phyloP scores from a whole-genome alignment of 2,329 filamentous ascomycete species.

The Fusarium cyanostomum region DNA sequence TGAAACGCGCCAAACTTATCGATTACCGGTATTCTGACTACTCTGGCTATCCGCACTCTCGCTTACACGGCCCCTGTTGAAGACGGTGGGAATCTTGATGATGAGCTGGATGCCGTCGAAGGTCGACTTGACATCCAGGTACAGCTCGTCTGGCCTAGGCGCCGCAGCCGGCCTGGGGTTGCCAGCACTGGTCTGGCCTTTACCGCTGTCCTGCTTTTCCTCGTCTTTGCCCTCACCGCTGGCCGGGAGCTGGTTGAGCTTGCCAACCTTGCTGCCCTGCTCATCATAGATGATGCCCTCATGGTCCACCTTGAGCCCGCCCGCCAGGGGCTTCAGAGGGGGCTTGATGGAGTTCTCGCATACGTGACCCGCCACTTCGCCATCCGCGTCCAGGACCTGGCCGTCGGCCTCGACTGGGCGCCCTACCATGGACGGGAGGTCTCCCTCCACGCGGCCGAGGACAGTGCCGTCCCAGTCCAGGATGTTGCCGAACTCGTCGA shows the following conservation, averaged over 20 bases:
- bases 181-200: not conserved
- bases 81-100: constrained; percentile 66
- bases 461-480: constrained; percentile 60
- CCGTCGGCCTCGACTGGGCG: constrained; percentile 56
- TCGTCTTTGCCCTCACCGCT: constrained; percentile 3
- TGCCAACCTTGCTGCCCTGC: constrained; percentile 68
- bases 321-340: constrained; percentile 61
- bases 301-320: constrained; percentile 64
- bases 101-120: constrained; percentile 66
- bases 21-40: constrained; percentile 26
- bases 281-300: constrained; percentile 67
- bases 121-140: constrained; percentile 66
- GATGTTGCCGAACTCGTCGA: constrained; percentile 66
- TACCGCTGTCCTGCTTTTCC: not conserved
- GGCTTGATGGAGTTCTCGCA: constrained; percentile 62
- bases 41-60: constrained; percentile 18
- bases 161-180: constrained; percentile 46
- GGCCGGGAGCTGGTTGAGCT: constrained; percentile 59
- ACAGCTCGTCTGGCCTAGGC: constrained; percentile 60
- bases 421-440: constrained; percentile 65
- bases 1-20: constrained; percentile 35
- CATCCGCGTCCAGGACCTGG: constrained; percentile 76
- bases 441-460: constrained; percentile 62
- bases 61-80: constrained; percentile 49
- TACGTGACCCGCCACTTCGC: constrained; percentile 81